Percentiles rank a stretch among this genome's conserved stretches.
These are phyloP conservation scores for Fusarium coicis DNA, from an alignment of 2,329 filamentous ascomycete genomes.

Conservation along the genomic window DNA sequence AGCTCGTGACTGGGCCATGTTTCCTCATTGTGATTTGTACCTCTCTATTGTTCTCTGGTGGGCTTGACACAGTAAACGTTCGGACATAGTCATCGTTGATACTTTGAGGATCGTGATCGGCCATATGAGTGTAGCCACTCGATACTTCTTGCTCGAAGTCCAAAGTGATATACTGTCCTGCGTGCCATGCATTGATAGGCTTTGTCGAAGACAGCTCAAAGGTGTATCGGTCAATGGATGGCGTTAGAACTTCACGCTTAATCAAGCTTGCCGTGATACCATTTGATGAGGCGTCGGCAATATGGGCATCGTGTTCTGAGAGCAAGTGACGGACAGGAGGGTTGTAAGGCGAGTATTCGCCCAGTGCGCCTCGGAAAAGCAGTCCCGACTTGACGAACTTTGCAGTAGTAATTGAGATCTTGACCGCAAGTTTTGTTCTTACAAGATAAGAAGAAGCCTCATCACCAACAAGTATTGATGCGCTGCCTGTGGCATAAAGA, in stretches of 20 bases:
- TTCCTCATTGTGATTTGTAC: conserved; percentile 79
- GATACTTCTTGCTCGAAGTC: conserved; percentile 77
- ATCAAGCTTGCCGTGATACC: conserved; percentile 64
- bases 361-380: conserved; percentile 70
- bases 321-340: conserved; percentile 74
- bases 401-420: conserved; percentile 69
- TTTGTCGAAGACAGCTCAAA: conserved; percentile 51
- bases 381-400: conserved; percentile 73
- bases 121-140: conserved; percentile 84
- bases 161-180: conserved; percentile 83
- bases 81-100: conserved; percentile 87
- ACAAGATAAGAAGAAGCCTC: conserved; percentile 72
- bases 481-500: conserved; percentile 77
- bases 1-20: conserved; percentile 74
- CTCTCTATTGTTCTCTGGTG: conserved; percentile 56
- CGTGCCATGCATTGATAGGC: conserved; percentile 59
- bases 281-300: conserved; percentile 6
- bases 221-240: conserved; percentile 73
- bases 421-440: conserved; percentile 77
- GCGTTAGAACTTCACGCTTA: conserved; percentile 69
- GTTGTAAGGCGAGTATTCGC: conserved; percentile 80
- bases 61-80: conserved; percentile 83
- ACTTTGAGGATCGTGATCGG: conserved; percentile 79
- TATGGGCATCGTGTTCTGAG: conserved; percentile 59
- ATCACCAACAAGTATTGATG: conserved; percentile 72